phyloP scores from a whole-genome alignment of 192 early-diverging fungal genomes.

The Kickxella alabastrina region DNA sequence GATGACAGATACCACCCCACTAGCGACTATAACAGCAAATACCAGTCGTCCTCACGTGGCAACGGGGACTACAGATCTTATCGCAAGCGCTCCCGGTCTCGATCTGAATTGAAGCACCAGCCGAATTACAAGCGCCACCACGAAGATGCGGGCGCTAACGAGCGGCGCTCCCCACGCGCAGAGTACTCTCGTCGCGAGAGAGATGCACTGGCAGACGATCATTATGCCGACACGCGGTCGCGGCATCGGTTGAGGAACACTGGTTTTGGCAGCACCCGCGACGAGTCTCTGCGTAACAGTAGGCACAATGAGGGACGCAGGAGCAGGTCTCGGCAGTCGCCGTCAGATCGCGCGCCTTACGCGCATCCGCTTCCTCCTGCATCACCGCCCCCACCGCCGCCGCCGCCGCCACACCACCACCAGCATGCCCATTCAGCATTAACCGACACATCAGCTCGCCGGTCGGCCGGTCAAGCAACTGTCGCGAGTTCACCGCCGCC shows the following conservation, averaged over 20 bases:
- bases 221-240: neutral
- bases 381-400: neutral
- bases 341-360: neutral
- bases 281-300: neutral
- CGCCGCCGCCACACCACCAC: neutral
- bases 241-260: neutral
- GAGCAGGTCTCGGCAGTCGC: conserved; percentile 10
- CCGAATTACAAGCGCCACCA: neutral
- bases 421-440: neutral
- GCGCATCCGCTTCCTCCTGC: neutral
- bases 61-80: neutral
- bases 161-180: neutral
- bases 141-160: neutral
- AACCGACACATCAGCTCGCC: too few relatives aligned
- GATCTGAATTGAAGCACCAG: neutral
- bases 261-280: conserved; percentile 11
- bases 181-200: too few relatives aligned
- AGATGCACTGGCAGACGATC: neutral
- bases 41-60: too few relatives aligned
- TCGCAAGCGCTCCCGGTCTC: neutral
- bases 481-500: too few relatives aligned
- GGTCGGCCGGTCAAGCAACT: too few relatives aligned
- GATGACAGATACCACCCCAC: too few relatives aligned
- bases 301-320: neutral
- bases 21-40: too few relatives aligned